Percentiles rank a stretch among this genome's conserved stretches.
These are phyloP conservation scores for Datisca glomerata DNA, from an alignment of 306 rosid genomes.

Conservation along the genomic window DNA sequence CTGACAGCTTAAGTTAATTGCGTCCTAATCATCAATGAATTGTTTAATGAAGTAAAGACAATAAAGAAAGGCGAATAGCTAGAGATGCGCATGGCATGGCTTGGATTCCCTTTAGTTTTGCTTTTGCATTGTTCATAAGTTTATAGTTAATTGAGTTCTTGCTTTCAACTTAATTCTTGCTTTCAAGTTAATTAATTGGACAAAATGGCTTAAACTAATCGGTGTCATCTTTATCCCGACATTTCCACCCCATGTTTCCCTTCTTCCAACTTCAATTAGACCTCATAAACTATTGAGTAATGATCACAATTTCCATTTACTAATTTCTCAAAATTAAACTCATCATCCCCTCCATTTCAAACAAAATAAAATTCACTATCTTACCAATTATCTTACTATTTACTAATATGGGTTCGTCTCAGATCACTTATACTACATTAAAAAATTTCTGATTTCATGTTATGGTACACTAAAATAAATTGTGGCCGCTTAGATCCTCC, in stretches of 20 bases:
- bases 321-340: too few species aligned
- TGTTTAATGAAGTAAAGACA: slow-evolving; percentile 5
- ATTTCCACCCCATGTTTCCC: slow-evolving; percentile 58
- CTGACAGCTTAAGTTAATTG: slow-evolving; percentile 18
- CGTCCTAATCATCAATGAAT: slow-evolving; percentile 5
- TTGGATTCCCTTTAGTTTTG: slow-evolving; percentile 40
- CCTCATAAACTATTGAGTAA: slow-evolving; percentile 25
- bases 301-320: slow-evolving; percentile 10
- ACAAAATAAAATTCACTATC: neutral
- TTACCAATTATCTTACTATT: neutral
- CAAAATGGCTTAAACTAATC: slow-evolving; percentile 26
- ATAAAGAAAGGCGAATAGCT: neutral
- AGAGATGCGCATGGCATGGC: slow-evolving; percentile 49
- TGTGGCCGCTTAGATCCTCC: too few species aligned
- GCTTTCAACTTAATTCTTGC: neutral
- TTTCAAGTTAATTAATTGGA: slow-evolving; percentile 9
- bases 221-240: slow-evolving; percentile 86
- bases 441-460: too few species aligned
- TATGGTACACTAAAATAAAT: too few species aligned
- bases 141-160: slow-evolving; percentile 9
- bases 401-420: too few species aligned
- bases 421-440: too few species aligned
- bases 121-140: slow-evolving; percentile 49
- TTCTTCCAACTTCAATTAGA: slow-evolving; percentile 48
- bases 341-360: neutral